Evolutionary conservation across 1,139 yeast genomes (phyloP), one percentile per base, ranked within the genome.

Genomic region (Kodamaea fungicola): DNA sequence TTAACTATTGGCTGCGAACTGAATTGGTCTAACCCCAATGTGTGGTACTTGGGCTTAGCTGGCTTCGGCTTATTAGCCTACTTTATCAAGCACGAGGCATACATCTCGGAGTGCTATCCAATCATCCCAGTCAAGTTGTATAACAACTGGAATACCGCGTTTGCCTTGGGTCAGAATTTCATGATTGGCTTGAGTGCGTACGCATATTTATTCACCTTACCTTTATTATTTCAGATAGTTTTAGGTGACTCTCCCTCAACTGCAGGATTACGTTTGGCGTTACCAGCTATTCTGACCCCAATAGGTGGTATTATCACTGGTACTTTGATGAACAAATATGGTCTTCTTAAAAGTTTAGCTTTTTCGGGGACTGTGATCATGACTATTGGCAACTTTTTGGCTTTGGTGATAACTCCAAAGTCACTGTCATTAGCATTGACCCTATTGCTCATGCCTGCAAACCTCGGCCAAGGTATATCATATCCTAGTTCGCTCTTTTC

Each of bases 251-350:
- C 54, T 0, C 48, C 62, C 1, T 45, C 64, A 1, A 40, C 45
- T 28, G 62, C 64, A 4, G 67, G 67, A 2, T 41, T 50, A 21
- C 47, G 73, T 33, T 49, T 68, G 30, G 60, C 67, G 1, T 54
- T 67, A 8, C 74, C 74, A 2, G 58, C 74, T 1, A 35, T 64
- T 22, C 58, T 64, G 21, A 64, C 70, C 1, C 67, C 71, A 8
- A 50, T 67, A 12, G 73, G 73, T 8, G 64, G 71, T 2, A 39
- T 67, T n/a, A 47, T 58, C 6, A 59, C 70, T 0, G 74, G 72
- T 0, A 43, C 55, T 25, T 43, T 54, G 37, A 64, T 65, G 71
- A 52, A 63, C 32, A 54, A 46, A 31, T 46, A 47, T 27, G 42
- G 50, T 2, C 33, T 38, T 6, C 45, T 64, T 30, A 47, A 45